phyloP scores from a whole-genome alignment of 345 rosid species.

The Leavenworthia alabamica region DNA sequence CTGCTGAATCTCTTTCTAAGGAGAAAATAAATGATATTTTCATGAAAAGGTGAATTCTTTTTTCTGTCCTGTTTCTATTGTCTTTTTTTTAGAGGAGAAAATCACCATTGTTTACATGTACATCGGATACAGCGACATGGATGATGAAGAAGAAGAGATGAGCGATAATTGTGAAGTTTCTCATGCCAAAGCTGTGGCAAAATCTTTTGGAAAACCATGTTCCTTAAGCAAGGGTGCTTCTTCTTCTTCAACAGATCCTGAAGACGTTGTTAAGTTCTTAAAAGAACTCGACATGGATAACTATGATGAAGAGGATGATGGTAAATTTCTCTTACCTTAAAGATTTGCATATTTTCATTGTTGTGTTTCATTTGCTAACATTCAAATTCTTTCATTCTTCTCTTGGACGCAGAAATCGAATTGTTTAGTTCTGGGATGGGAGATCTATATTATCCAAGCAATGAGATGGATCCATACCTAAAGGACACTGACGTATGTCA shows the following conservation, averaged over 20 bases:
- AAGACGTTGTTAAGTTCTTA: conserved; percentile 49
- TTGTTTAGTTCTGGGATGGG: conserved; percentile 55
- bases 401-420: conserved; percentile 44
- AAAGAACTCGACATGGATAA: conserved; percentile 75
- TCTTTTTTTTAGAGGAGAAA: not conserved
- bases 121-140: conserved; percentile 26
- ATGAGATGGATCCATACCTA: conserved; percentile 76
- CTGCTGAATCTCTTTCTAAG: conserved; percentile 58
- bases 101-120: not conserved
- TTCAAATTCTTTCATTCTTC: not conserved
- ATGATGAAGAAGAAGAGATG: conserved; percentile 31
- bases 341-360: no score
- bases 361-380: not conserved
- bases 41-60: conserved; percentile 31
- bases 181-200: conserved; percentile 57
- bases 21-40: conserved; percentile 50
- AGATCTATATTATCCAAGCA: conserved; percentile 71
- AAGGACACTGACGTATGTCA: conserved; percentile 51
- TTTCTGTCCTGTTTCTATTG: not conserved
- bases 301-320: conserved; percentile 83
- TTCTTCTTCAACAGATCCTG: conserved; percentile 32
- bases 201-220: conserved; percentile 45
- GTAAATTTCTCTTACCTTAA: conserved; percentile 18
- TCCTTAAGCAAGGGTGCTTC: conserved; percentile 35
- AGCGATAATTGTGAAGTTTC: conserved; percentile 33